phyloP scores from a whole-genome alignment of 2,329 filamentous ascomycete species.

The Didymella segeticola region DNA sequence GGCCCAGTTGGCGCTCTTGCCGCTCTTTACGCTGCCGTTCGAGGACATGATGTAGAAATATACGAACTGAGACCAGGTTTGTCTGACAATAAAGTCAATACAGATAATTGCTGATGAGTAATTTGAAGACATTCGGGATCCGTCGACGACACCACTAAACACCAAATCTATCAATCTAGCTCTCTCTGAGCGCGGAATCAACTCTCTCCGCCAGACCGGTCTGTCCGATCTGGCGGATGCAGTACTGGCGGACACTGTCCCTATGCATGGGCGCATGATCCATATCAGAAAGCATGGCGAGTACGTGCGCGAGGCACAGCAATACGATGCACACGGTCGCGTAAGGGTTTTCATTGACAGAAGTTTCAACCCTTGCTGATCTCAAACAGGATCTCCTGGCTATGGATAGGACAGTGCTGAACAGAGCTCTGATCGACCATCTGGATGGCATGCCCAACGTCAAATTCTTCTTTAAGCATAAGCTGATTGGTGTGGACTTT shows the following conservation, averaged over 20 bases:
- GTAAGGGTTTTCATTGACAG: conserved; percentile 58
- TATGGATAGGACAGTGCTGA: conserved; percentile 82
- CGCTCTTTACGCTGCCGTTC: conserved; percentile 86
- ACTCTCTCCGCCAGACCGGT: conserved; percentile 77
- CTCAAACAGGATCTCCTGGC: conserved; percentile 76
- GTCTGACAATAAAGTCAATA: conserved; percentile 29
- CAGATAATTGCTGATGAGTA: background rate
- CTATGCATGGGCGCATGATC: conserved; percentile 97
- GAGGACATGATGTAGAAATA: conserved; percentile 88
- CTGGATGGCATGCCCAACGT: conserved; percentile 87
- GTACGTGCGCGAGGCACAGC: conserved; percentile 79
- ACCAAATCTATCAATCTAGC: conserved; percentile 99
- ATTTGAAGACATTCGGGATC: conserved; percentile 79
- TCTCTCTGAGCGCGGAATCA: conserved; percentile 90
- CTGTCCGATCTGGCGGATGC: conserved; percentile 72
- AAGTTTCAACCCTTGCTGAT: conserved; percentile 17
- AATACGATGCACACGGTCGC: conserved; percentile 87
- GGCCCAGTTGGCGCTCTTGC: conserved; percentile 93
- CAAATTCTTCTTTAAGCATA: conserved; percentile 90
- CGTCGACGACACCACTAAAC: conserved; percentile 82
- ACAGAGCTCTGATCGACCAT: conserved; percentile 82
- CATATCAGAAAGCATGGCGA: conserved; percentile 73
- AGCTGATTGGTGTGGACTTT: conserved; percentile 90
- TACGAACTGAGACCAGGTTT: conserved; percentile 92
- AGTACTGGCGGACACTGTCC: conserved; percentile 80